Evolutionary conservation across 495 filamentous ascomycete species (phyloP).

Genomic region (Acidiella bohemica): DNA sequence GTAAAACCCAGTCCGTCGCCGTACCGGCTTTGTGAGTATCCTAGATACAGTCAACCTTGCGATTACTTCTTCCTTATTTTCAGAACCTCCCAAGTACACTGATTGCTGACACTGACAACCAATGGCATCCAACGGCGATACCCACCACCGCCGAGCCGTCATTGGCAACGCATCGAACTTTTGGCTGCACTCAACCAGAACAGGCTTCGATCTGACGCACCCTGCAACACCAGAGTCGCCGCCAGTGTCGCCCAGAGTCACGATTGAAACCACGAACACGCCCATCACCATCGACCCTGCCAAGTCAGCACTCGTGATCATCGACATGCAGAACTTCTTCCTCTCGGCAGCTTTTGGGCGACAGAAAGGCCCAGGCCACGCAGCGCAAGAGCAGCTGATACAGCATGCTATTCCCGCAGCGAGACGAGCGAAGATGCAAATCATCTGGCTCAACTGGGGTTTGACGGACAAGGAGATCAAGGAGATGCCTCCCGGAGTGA

Average conservation of each 20-base stretch:
- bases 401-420: conserved; percentile 32
- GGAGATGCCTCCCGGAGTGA: conserved; percentile 37
- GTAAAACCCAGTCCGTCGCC: no score
- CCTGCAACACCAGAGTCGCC: conserved; percentile 2
- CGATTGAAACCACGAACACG: conserved; percentile 20
- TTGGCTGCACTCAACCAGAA: conserved; percentile 21
- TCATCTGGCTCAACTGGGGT: conserved; percentile 51
- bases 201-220: conserved; percentile 26
- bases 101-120: background rate
- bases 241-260: conserved; percentile 6
- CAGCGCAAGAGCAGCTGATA: conserved; percentile 25
- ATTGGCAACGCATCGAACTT: conserved; percentile 23
- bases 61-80: background rate
- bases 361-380: conserved; percentile 21
- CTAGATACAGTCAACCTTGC: background rate
- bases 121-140: conserved; percentile 11
- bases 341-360: conserved; percentile 32
- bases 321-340: conserved; percentile 55
- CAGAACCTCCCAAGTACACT: background rate
- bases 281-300: conserved; percentile 32
- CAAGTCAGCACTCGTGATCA: conserved; percentile 39
- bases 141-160: conserved; percentile 16
- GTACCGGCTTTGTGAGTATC: no score
- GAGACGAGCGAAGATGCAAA: conserved; percentile 35
- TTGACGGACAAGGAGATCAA: conserved; percentile 39